Evolutionary conservation across 768 basidiomycete species (phyloP), one percentile per base, ranked within the genome.

Genomic region (Cyclocybe cylindracea): DNA sequence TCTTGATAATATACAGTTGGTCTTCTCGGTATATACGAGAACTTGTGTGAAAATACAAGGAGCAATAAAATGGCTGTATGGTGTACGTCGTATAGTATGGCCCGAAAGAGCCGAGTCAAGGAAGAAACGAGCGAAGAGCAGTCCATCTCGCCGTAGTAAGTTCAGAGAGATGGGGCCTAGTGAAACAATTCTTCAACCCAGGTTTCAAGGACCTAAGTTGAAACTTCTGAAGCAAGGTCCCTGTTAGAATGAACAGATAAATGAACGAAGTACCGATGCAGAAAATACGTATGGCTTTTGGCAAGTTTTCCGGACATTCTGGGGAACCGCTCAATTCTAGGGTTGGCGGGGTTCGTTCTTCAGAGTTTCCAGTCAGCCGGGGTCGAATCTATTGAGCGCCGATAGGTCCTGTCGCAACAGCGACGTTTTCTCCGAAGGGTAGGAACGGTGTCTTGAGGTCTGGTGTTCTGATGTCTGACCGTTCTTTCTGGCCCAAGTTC

Each of bases 391-490:
- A 71, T 68, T 69, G 76, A 29, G 72, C 76, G 44, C 73, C 72
- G 39, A 76, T 66, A 43, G 70, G 63, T 42, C 72, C 68, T 47
- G 83, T 73, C 44, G 78, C 73, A 52, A 86, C 73, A 39, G 79
- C 72, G 42, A 81, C 75, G 58, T 79, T 84, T 65, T 89, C 86
- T 55, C 77, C 78, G 57, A 84, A 81, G 13, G 84, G 75, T 48
- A 84, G 64, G 64, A 83, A 83, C 54, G 85, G 78, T 36, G 83
- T 71, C 66, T 82, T 85, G 70, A 83, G 68, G 51, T 77, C 74
- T 38, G 71, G 16, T 16, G 16, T 16, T 16, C 16, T 16, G 70
- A 83, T 69, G 51, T 77, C 74, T 38, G 71, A 54, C n/a, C 66
- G 65, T 41, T 82, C 76, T 59, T 78, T 77, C 42, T 70, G 51